phyloP scores from a whole-genome alignment of 73 alveolate genomes.

The Breviolum minutum region DNA sequence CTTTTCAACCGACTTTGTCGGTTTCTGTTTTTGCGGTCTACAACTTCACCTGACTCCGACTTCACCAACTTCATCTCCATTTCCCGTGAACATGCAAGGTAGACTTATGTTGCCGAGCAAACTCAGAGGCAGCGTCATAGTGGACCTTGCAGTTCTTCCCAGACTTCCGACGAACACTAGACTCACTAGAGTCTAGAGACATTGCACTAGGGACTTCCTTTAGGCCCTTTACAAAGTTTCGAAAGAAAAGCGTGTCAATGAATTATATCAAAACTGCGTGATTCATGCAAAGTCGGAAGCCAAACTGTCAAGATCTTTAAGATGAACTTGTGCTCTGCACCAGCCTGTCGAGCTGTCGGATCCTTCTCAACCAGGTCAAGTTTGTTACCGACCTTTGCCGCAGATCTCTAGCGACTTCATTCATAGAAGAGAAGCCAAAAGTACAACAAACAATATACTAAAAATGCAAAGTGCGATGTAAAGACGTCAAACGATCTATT shows the following conservation, averaged over 20 bases:
- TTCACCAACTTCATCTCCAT: too few species aligned
- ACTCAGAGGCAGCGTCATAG: constrained; percentile 97
- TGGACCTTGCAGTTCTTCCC: constrained; percentile 79
- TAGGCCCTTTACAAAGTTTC: neutral
- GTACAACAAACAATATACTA: neutral
- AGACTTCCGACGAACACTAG: neutral
- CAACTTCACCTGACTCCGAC: too few species aligned
- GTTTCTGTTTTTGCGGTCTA: too few species aligned
- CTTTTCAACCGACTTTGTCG: too few species aligned
- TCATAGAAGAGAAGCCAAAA: neutral
- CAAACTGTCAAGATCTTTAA: neutral
- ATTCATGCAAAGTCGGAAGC: neutral
- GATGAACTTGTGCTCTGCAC: neutral
- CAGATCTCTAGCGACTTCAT: neutral
- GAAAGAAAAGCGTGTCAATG: neutral
- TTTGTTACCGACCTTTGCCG: constrained; percentile 96
- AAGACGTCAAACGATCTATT: neutral
- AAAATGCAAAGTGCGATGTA: neutral
- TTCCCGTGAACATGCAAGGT: neutral
- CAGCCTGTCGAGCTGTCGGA: constrained; percentile 97
- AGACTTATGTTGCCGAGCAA: constrained; percentile 97
- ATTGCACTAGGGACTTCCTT: neutral
- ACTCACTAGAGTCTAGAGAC: neutral
- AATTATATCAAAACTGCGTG: neutral
- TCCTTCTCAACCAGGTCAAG: constrained; percentile 97